Evolutionary conservation across 306 rosid genomes (phyloP), one percentile per base, ranked within the genome.

Genomic region (Castanea mollissima): DNA sequence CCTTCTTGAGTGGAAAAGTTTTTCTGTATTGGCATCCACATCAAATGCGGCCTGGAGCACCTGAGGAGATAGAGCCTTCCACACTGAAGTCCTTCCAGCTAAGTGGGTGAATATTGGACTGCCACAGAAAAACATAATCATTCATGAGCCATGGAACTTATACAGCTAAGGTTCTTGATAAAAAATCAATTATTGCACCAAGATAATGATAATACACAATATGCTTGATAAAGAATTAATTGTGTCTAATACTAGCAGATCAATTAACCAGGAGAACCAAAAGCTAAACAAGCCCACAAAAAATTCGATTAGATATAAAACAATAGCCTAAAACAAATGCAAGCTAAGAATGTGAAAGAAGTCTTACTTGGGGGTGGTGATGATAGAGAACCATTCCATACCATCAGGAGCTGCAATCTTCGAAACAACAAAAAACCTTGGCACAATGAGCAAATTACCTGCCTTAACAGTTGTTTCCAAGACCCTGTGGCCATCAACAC

Each of bases 371-470:
- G 96, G 97, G 65, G 96, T 90, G 52, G 91, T 76, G 82, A 92
- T 89, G 69, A 94, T 94, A 21, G 97, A 94, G 80, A 94, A 94
- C 98, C 96, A 94, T 31, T 90, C 97, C 89, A 92, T 2, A 16
- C 97, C 97, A 23, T 88, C 92, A 6, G 91, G 83, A 76, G 87
- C 85, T 79, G 87, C 92, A 65, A 94, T 94, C 92, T 94, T 92
- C 0, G 97, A 92, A 25, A 94, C 97, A n/a, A 92, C 94, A 55
- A 88, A 88, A 54, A 94, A 94, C 76, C 97, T 85, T 3, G 97
- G 97, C 19, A 92, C 97, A 11, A 94, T 92, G 85, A 94, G 92
- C 88, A 92, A 77, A 52, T 89, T 88, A 6, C 98, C 94, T 6
- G 85, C 93, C 69, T 90, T 87, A 1, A 91, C 10, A 2, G 90